Evolutionary conservation across 331 rosid species (phyloP), one percentile per base, ranked within the genome.

Genomic region (Telfairia occidentalis): DNA sequence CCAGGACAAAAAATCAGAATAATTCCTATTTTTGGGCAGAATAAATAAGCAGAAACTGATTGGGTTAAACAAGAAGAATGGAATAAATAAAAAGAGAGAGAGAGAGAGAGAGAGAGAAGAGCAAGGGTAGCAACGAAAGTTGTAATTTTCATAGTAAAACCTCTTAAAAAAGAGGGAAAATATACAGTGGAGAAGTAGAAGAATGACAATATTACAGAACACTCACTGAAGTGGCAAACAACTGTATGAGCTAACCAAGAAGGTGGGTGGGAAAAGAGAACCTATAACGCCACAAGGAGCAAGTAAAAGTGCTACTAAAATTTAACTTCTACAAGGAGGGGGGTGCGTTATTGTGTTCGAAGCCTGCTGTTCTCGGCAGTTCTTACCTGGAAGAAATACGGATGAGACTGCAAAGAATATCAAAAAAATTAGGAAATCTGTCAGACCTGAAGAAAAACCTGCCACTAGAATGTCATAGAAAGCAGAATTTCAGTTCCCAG

Each of bases 381-480:
- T 83, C 89, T 81, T 79, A 81, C 87, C 83, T 79, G 84, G 53
- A 63, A 78, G 81, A 86, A 86, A 76, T 77, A 86, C 52, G 82
- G 84, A 77, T 81, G 89, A 37, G 82, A 84, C 89, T 86, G 87
- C 67, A 81, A 59, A 15, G 40, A 26, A 70, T 21, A 72, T 5
- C 34, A 50, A 57, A 0, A 0, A 18, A 49, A 78, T 21, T 37
- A 18, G 19, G 18, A 69, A 35, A 60, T 60, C 69, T 53, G 5
- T 21, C 60, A 21, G 13, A 28, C 37, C 35, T 57, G 5, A 10
- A 21, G 0, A 55, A 21, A 55, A 55, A 55, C 16, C n/a, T 50
- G 11, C 18, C 57, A 50, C 5, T 30, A 21, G 18, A 57, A 34
- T 57, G n/a, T 40, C 53, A 48, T 30, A 4, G 29, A 19, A 73